These are phyloP conservation scores for Flaveria brownii DNA, from an alignment of 129 eudicot species.

Conservation along the genomic window DNA sequence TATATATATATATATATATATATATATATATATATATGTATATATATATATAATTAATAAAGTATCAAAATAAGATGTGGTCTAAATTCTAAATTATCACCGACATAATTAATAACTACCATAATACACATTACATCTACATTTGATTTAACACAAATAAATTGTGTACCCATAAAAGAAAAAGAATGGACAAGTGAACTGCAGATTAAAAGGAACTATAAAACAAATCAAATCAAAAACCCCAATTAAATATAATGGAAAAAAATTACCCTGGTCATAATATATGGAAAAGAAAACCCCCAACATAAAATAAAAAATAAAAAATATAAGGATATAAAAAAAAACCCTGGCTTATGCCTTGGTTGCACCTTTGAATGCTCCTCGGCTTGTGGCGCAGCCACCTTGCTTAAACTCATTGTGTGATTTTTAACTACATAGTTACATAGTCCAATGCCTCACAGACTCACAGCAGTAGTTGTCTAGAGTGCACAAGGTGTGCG, in stretches of 20 bases:
- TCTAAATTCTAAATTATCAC: neutral
- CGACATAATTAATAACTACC: neutral
- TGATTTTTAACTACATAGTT: neutral
- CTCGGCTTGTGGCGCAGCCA: neutral
- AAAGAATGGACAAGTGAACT: neutral
- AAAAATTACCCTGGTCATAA: neutral
- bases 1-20: neutral
- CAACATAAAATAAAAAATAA: neutral
- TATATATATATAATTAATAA: neutral
- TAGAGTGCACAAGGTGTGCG: neutral
- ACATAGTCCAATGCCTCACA: neutral
- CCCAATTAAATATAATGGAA: neutral
- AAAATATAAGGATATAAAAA: too few species aligned
- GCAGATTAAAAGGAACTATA: neutral
- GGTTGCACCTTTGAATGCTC: neutral
- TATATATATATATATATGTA: neutral
- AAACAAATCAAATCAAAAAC: too few species aligned
- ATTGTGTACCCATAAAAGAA: neutral
- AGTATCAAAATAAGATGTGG: neutral
- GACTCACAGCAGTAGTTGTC: neutral
- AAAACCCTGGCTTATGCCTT: neutral
- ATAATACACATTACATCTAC: neutral
- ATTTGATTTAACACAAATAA: neutral
- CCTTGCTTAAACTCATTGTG: neutral
- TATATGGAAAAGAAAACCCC: neutral